phyloP scores from a whole-genome alignment of 305 asterid genomes.

The Plantago coronopus region DNA sequence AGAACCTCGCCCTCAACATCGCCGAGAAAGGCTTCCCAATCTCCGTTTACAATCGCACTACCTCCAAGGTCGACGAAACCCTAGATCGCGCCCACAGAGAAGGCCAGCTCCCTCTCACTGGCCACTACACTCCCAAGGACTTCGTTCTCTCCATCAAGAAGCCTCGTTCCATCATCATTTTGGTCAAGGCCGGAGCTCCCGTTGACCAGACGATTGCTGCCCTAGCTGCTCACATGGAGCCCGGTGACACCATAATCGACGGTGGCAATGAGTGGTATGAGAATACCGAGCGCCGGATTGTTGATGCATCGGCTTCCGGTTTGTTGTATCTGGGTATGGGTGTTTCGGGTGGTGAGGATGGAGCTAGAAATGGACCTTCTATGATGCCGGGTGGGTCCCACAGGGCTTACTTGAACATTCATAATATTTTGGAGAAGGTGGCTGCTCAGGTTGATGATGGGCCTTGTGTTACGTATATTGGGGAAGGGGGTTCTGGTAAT shows the following conservation, averaged over 20 bases:
- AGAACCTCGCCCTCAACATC: slow-evolving; percentile 72
- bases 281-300: slow-evolving; percentile 69
- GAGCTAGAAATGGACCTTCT: slow-evolving; percentile 78
- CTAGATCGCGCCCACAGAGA: slow-evolving; percentile 71
- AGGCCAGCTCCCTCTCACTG: slow-evolving; percentile 60
- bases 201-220: slow-evolving; percentile 79
- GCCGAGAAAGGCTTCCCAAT: slow-evolving; percentile 89
- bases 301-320: slow-evolving; percentile 44
- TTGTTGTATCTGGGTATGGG: slow-evolving; percentile 85
- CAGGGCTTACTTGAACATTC: slow-evolving; percentile 57
- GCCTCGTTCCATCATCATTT: slow-evolving; percentile 73
- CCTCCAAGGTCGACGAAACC: slow-evolving; percentile 78
- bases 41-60: slow-evolving; percentile 80
- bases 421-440: slow-evolving; percentile 55
- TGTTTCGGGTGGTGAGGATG: slow-evolving; percentile 90
- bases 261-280: slow-evolving; percentile 96
- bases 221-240: slow-evolving; percentile 59
- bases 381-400: slow-evolving; percentile 89
- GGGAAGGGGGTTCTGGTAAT: slow-evolving; percentile 84
- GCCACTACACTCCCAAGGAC: slow-evolving; percentile 56
- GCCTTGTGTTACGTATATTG: slow-evolving; percentile 86
- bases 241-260: slow-evolving; percentile 78
- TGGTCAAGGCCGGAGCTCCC: slow-evolving; percentile 85
- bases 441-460: slow-evolving; percentile 94
- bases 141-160: slow-evolving; percentile 60